Evolutionary conservation across 108 stramenopile genomes (phyloP).

Genomic region (Pelagomonas calceolata): DNA sequence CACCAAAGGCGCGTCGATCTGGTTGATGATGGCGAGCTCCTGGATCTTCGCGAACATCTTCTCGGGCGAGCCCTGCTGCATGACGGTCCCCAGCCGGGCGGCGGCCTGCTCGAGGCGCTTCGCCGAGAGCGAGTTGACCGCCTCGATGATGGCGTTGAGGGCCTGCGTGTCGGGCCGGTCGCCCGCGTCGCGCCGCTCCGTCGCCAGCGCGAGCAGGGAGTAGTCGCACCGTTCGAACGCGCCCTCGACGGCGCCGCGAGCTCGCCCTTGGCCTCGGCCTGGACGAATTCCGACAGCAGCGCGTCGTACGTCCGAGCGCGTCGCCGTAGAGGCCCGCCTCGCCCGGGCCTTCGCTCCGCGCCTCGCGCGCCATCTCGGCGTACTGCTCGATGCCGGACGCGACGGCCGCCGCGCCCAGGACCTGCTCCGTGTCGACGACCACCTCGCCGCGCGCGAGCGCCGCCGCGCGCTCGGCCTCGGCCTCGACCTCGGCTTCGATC

Average conservation of each 20-base stretch:
- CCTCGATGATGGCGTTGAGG: not conserved
- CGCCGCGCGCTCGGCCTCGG: not conserved
- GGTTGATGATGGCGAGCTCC: slow-evolving; percentile 51
- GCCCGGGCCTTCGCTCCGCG: not conserved
- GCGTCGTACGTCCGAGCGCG: not conserved
- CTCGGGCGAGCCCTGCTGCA: not conserved
- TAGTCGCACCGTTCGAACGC: not conserved
- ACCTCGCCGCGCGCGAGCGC: not conserved
- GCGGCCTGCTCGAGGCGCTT: not conserved
- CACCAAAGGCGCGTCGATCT: slow-evolving; percentile 65
- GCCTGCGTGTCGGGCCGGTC: not conserved
- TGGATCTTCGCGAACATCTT: not conserved
- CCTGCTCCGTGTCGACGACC: not conserved
- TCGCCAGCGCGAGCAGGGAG: not conserved
- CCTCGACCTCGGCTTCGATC: not conserved
- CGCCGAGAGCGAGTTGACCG: not conserved
- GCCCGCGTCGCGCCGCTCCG: not conserved
- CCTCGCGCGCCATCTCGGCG: not conserved
- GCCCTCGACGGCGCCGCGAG: not conserved
- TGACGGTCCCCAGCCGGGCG: not conserved
- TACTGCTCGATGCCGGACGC: not conserved
- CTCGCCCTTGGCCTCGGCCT: not conserved
- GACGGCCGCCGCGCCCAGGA: not conserved
- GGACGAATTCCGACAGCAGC: not conserved
- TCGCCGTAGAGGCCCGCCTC: not conserved